Conservation (phyloP, 495 filamentous ascomycete species). For the Talaromyces nanjingensis region DNA sequence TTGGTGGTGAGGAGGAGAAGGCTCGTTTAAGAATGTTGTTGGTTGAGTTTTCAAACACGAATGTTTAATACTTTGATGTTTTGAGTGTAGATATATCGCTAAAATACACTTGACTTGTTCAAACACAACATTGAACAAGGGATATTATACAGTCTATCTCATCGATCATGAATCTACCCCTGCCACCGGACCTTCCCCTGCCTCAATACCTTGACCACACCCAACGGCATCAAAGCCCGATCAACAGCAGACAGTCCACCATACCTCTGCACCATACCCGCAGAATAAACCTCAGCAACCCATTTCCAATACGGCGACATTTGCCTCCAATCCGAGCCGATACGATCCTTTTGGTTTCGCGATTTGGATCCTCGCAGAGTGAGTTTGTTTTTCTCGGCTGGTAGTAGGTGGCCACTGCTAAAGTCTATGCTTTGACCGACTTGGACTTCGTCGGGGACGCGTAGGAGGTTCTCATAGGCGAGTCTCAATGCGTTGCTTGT, state of each 20-base stretch:
- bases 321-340: conserved; percentile 23
- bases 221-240: conserved; percentile 53
- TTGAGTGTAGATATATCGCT: not conserved
- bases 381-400: conserved; percentile 18
- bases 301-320: conserved; percentile 58
- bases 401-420: conserved; percentile 17
- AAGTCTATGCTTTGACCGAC: conserved; percentile 24
- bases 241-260: conserved; percentile 58
- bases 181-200: conserved; percentile 56
- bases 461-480: conserved; percentile 32
- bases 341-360: conserved; percentile 11
- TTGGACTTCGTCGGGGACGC: conserved; percentile 28
- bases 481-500: conserved; percentile 22
- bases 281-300: conserved; percentile 53
- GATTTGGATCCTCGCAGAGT: not conserved
- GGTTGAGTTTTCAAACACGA: conserved; percentile 18
- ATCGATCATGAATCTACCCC: conserved; percentile 18
- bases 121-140: not conserved
- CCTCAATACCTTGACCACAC: conserved; percentile 56
- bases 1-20: conserved; percentile 58
- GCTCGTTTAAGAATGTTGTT: conserved; percentile 46
- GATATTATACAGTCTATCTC: not conserved
- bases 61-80: not conserved
- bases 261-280: conserved; percentile 51
- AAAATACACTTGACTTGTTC: not conserved